Evolutionary conservation across 768 basidiomycete genomes (phyloP).

Genomic region (Russula olivacea): DNA sequence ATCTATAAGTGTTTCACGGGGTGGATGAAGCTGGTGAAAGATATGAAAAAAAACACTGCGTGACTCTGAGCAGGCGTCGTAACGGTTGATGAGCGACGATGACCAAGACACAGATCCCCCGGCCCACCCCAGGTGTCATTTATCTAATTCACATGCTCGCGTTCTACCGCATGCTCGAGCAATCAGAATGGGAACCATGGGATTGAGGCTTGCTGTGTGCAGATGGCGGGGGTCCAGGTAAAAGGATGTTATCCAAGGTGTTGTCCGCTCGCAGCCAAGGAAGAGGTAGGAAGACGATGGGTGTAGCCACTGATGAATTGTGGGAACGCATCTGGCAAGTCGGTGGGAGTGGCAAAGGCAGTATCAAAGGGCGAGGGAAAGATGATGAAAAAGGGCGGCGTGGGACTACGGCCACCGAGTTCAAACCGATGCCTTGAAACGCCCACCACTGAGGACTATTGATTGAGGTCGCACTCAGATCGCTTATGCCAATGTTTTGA

Average conservation of each 20-base stretch:
- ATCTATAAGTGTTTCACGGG: slow-evolving; percentile 55
- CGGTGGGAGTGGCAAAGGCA: too few species aligned
- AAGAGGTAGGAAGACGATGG: slow-evolving; percentile 86
- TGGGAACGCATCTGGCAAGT: slow-evolving; percentile 50
- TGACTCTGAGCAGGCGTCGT: slow-evolving; percentile 11
- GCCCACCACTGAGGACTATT: too few species aligned
- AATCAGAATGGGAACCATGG: slow-evolving; percentile 51
- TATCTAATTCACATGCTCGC: slow-evolving; percentile 26
- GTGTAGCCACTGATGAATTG: slow-evolving; percentile 89
- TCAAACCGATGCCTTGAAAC: too few species aligned
- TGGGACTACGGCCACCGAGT: too few species aligned
- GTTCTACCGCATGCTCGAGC: slow-evolving; percentile 22
- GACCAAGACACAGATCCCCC: slow-evolving; percentile 7
- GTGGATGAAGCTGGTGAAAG: slow-evolving; percentile 56
- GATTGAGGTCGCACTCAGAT: too few species aligned
- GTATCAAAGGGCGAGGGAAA: too few species aligned
- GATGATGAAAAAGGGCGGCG: too few species aligned
- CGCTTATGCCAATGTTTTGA: too few species aligned
- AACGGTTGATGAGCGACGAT: not conserved
- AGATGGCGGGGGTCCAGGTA: slow-evolving; percentile 79
- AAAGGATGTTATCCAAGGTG: slow-evolving; percentile 65
- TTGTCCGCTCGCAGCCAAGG: slow-evolving; percentile 62
- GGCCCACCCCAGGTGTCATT: slow-evolving; percentile 11
- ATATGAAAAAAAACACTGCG: slow-evolving; percentile 40
- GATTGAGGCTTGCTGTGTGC: slow-evolving; percentile 44